These are phyloP conservation scores for Acacia melanoxylon DNA, from an alignment of 306 rosid genomes.

Conservation along the genomic window DNA sequence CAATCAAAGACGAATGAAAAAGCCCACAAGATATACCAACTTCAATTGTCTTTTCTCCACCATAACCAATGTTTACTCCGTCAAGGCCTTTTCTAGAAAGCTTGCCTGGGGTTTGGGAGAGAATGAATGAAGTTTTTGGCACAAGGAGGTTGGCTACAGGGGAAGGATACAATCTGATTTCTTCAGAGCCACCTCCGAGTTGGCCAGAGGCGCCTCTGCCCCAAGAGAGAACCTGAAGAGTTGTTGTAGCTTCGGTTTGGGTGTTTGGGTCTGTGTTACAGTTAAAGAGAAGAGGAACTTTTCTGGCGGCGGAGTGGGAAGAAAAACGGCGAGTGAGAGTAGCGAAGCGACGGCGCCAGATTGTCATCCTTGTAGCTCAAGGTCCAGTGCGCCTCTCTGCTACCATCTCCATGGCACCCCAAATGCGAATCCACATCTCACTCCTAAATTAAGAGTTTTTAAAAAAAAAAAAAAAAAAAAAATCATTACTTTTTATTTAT, in stretches of 20 bases:
- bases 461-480: too few species aligned
- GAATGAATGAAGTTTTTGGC: conserved; percentile 54
- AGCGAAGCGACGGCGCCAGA: conserved; percentile 29
- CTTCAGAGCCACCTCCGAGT: conserved; percentile 94
- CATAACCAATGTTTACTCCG: background rate
- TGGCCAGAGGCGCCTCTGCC: conserved; percentile 95
- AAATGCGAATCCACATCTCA: too few species aligned
- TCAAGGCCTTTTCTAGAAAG: conserved; percentile 8
- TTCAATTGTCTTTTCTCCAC: conserved; percentile 29
- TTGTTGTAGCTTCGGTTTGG: conserved; percentile 25
- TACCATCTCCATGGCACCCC: background rate
- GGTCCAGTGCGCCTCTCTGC: background rate
- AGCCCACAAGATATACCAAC: conserved; percentile 89
- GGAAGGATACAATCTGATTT: conserved; percentile 82
- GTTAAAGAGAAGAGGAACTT: conserved; percentile 61
- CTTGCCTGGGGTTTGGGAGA: conserved; percentile 59
- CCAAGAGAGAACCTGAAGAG: conserved; percentile 86
- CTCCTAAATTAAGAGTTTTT: too few species aligned
- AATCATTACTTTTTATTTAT: too few species aligned
- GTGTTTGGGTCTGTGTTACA: conserved; percentile 32
- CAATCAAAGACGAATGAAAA: conserved; percentile 76
- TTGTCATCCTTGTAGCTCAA: background rate
- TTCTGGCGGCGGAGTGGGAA: conserved; percentile 27
- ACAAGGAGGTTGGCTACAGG: conserved; percentile 68
- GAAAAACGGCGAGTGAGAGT: conserved; percentile 43